Evolutionary conservation across 2,329 filamentous ascomycete species (phyloP), one percentile per base, ranked within the genome.

Genomic region (Colletotrichum sojae): DNA sequence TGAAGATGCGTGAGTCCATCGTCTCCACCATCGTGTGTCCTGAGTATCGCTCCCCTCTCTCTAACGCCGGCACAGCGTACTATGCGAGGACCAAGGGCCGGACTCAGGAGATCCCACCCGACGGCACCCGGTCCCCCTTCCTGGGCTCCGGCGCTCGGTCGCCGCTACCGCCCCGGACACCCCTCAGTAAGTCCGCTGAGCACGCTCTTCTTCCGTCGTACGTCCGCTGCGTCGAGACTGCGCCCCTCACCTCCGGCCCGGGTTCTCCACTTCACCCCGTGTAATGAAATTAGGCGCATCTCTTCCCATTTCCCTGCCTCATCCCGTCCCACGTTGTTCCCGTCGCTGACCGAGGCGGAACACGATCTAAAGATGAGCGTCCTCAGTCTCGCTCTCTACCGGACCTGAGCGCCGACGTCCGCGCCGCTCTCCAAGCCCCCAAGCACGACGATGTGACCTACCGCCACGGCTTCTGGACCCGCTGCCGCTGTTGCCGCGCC

Each of bases 81-180:
- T 69, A 69, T 25, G 67, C 67, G 31, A 66, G 67, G 46, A 69
- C 67, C 31, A 69, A 69, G 61, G 67, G 67, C 51, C 62, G 67
- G 55, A 69, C 67, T 36, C 67, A 69, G 52, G 67, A 69, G 46
- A 69, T 69, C 55, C 67, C 67, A 5, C 62, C 67, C n/a, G 62
- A 69, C 61, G 66, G 66, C 55, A 60, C 53, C 55, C 62, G 66
- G 27, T 65, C 61, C 25, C 66, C 66, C 18, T 51, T 67, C 46
- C 45, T 52, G 43, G 58, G 31, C n/a, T 46, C 64, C 62, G 66
- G 66, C 51, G 56, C 66, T 55, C 66, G 66, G 36, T 69, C 67
- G 46, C 67, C 62, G 43, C 55, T 66, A 18, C 67, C 66, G 45
- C 67, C 67, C 25, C 67, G 67, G 67, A 60, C 62, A 46, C 36